Conservation (phyloP, 768 basidiomycete genomes). For the Chalciporus piperatus region DNA sequence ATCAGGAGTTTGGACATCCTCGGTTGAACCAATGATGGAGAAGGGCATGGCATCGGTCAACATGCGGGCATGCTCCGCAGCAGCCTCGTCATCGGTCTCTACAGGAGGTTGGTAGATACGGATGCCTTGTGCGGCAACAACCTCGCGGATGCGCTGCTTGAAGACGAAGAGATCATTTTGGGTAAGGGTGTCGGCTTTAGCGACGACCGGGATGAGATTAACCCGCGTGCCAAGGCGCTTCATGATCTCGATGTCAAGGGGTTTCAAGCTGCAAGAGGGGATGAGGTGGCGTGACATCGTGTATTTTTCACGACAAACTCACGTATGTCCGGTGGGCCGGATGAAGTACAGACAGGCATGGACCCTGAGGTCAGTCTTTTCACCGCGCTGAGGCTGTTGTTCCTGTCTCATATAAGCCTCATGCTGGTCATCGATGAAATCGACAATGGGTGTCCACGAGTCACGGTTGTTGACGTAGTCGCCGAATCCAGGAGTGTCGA, state of each 20-base stretch:
- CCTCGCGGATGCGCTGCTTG: conserved; percentile 93
- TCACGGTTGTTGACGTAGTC: conserved; percentile 99
- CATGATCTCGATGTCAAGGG: conserved; percentile 99
- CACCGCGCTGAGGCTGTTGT: conserved; percentile 93
- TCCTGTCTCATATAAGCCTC: conserved; percentile 97
- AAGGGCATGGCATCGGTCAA: conserved; percentile 94
- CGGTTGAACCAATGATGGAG: conserved; percentile 96
- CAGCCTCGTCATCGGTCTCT: conserved; percentile 82
- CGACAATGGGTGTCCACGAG: conserved; percentile 97
- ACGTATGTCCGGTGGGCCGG: conserved; percentile 95
- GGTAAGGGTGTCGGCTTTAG: conserved; percentile 96
- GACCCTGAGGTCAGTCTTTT: conserved; percentile 93
- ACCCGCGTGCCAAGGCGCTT: conserved; percentile 97
- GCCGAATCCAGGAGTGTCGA: conserved; percentile 98
- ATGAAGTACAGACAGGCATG: conserved; percentile 98
- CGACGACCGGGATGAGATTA: conserved; percentile 95
- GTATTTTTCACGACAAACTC: conserved; percentile 31
- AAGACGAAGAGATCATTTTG: conserved; percentile 88
- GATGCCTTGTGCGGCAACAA: conserved; percentile 88
- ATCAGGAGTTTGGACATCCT: conserved; percentile 89
- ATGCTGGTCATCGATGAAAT: conserved; percentile 96
- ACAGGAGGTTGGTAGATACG: conserved; percentile 93
- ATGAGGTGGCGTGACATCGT: not conserved
- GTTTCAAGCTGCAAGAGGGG: conserved; percentile 65
- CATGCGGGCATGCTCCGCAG: conserved; percentile 83